Evolutionary conservation across 345 rosid genomes (phyloP).

Genomic region (Ceriops tagal): DNA sequence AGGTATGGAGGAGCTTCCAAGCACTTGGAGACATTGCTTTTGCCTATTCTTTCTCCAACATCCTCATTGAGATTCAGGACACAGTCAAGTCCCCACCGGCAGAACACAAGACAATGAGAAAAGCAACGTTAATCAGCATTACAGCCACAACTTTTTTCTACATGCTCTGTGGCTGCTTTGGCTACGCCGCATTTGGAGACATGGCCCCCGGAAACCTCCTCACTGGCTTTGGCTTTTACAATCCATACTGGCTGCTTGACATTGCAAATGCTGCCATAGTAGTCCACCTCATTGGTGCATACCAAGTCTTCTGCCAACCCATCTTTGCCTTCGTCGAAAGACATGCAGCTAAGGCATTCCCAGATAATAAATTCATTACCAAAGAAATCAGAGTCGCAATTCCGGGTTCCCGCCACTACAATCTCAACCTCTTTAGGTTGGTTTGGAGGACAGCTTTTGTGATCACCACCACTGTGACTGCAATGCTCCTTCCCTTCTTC

Average conservation of each 20-base stretch:
- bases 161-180: slow-evolving; percentile 78
- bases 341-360: slow-evolving; percentile 34
- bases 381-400: slow-evolving; percentile 47
- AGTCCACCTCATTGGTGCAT: slow-evolving; percentile 71
- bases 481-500: slow-evolving; percentile 81
- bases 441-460: slow-evolving; percentile 78
- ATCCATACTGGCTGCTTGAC: slow-evolving; percentile 68
- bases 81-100: slow-evolving; percentile 56
- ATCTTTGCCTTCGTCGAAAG: slow-evolving; percentile 66
- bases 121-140: slow-evolving; percentile 54
- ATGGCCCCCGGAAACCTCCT: slow-evolving; percentile 64
- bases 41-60: slow-evolving; percentile 70
- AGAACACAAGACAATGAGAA: slow-evolving; percentile 68
- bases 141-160: slow-evolving; percentile 73
- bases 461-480: slow-evolving; percentile 49
- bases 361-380: slow-evolving; percentile 52
- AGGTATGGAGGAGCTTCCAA: slow-evolving; percentile 73
- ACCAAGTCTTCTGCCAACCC: slow-evolving; percentile 84
- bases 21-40: slow-evolving; percentile 88
- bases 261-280: slow-evolving; percentile 41
- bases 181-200: slow-evolving; percentile 82
- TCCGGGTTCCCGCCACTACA: slow-evolving; percentile 39
- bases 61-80: slow-evolving; percentile 72
- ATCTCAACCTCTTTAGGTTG: slow-evolving; percentile 59
- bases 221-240: slow-evolving; percentile 61